Evolutionary conservation across 2,329 filamentous ascomycete species (phyloP).

Genomic region (Colletotrichum tamarilloi): DNA sequence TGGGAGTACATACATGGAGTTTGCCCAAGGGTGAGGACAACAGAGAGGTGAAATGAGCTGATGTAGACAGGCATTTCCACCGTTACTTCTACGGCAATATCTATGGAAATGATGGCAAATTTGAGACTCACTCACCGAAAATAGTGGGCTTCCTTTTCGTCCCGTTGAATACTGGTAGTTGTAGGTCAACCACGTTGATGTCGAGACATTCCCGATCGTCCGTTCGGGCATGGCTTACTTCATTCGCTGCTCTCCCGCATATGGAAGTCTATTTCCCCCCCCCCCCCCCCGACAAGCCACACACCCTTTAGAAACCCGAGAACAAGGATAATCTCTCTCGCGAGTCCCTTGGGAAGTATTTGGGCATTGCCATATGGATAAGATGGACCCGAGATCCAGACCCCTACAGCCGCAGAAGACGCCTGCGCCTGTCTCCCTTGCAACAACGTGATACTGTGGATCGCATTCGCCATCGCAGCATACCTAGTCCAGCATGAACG

Average conservation of each 20-base stretch:
- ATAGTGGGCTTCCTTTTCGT: not conserved
- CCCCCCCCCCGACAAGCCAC: not conserved
- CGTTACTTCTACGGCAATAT: no score
- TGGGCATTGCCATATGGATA: no score
- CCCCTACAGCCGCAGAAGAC: not conserved
- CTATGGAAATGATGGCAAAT: no score
- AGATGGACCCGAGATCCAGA: not conserved
- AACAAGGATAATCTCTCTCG: no score
- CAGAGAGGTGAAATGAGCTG: no score
- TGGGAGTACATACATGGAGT: no score
- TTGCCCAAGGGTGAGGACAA: no score
- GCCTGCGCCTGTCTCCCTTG: not conserved
- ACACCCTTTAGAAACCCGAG: not conserved
- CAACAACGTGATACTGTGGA: slow-evolving; percentile 25
- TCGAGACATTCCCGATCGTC: not conserved
- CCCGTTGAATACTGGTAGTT: not conserved
- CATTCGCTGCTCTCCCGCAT: not conserved
- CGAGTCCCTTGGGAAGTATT: no score
- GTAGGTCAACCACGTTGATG: not conserved
- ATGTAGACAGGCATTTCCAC: no score
- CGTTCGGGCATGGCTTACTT: not conserved
- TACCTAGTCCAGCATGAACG: not conserved
- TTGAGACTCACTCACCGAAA: no score
- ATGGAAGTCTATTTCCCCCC: not conserved
- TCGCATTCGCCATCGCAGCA: slow-evolving; percentile 16